Base-by-base conservation (phyloP, 306 rosid genomes). In the Corylus heterophylla region DNA sequence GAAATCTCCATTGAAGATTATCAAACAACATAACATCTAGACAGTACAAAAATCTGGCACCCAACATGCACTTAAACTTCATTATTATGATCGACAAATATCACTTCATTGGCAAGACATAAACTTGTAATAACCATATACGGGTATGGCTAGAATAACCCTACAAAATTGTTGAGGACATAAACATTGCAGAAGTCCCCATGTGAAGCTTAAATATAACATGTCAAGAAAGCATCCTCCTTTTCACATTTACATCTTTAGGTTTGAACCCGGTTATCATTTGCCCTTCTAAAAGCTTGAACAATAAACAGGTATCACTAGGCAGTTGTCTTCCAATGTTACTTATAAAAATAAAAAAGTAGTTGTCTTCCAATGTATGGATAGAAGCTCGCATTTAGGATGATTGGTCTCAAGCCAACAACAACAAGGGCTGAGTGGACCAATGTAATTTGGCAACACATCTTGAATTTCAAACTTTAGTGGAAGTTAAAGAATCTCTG, bases 401-500 rank as follows among this genome's bases (percentile, higher is more conserved):
- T 55, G 31, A 73, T 73, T 48, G 25, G 45, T 63, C 71, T 55
- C 49, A 73, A 55, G 67, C 75, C 50, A 35, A 45, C 39, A 37
- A 29, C 50, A 35, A 45, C 39, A 37, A 29, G 51, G 58, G 67
- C 66, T 66, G 59, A 68, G 12, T 35, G 71, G 42, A 45, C 62
- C 67, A 56, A 69, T 77, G 56, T 63, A 56, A 37, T 68, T 14
- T 47, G 75, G 49, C 45, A 47, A 69, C n/a, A 37, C 45, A 29
- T 13, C 52, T 61, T 63, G 55, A 56, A 37, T 22, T 47, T 7
- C 13, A 20, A 54, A 67, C 44, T 74, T 18, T 18, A 9, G 74
- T 44, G 74, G 56, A 76, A 78, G 47, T 47, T 17, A 22, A 74
- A 69, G 49, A 54, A 63, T 58, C 74, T 64, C 71, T 49, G 73